These are phyloP conservation scores for baker's yeast (Saccharomyces cerevisiae) DNA, from an alignment of 805 yeast species.

Conservation along the genomic window DNA sequence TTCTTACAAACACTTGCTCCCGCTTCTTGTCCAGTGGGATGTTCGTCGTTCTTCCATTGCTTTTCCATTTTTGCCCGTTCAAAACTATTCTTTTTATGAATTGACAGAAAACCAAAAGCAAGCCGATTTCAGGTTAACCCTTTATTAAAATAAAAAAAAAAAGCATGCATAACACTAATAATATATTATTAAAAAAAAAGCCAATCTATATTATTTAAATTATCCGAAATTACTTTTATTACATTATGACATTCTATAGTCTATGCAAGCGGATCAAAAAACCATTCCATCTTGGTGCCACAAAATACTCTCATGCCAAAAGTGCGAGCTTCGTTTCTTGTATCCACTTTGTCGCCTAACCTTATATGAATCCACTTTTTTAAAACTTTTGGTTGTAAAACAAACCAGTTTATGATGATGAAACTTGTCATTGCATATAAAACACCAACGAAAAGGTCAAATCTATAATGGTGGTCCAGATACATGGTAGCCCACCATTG, in stretches of 20 bases:
- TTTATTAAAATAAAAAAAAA: neutral
- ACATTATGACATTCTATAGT: neutral
- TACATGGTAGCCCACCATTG: slow-evolving; percentile 77
- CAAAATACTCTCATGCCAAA: slow-evolving; percentile 61
- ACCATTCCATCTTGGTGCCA: slow-evolving; percentile 39
- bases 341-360: slow-evolving; percentile 33
- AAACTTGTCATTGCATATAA: slow-evolving; percentile 42
- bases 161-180: neutral
- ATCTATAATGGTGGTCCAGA: slow-evolving; percentile 63
- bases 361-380: slow-evolving; percentile 26
- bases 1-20: neutral
- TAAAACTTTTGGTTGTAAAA: slow-evolving; percentile 32
- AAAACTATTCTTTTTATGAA: neutral
- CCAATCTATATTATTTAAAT: neutral
- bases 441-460: slow-evolving; percentile 52
- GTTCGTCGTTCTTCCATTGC: neutral
- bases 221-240: neutral
- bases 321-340: slow-evolving; percentile 38
- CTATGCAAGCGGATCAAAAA: slow-evolving; percentile 47
- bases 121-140: neutral
- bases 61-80: neutral
- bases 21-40: neutral
- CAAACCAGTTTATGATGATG: slow-evolving; percentile 33
- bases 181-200: neutral
- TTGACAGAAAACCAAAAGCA: neutral